phyloP scores from a whole-genome alignment of 345 rosid genomes.

The Cardamine chenopodiifolia region DNA sequence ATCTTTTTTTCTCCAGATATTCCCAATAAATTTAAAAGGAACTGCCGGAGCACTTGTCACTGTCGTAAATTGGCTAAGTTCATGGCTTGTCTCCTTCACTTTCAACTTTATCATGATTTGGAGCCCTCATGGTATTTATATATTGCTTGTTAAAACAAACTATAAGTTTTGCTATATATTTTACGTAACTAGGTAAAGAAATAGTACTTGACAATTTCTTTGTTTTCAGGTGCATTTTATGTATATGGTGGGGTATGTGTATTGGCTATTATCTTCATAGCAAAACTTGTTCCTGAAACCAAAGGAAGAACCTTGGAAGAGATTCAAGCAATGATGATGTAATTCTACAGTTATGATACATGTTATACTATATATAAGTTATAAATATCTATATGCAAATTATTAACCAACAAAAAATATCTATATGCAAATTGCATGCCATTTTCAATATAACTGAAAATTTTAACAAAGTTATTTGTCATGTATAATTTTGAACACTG shows the following conservation, averaged over 20 bases:
- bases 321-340: conserved; percentile 46
- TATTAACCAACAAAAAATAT: too few species aligned
- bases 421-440: neutral
- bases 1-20: conserved; percentile 36
- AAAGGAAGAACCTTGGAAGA: conserved; percentile 58
- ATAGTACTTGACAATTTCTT: neutral
- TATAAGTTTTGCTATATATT: neutral
- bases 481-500: neutral
- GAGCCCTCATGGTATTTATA: conserved; percentile 49
- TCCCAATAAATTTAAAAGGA: conserved; percentile 56
- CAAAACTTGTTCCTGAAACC: conserved; percentile 55
- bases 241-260: conserved; percentile 46
- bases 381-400: neutral
- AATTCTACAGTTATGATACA: neutral
- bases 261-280: conserved; percentile 44
- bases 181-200: neutral
- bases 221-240: conserved; percentile 47
- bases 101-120: conserved; percentile 50
- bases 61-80: conserved; percentile 46
- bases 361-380: neutral
- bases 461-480: neutral
- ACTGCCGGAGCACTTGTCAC: conserved; percentile 53
- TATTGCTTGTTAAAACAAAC: neutral
- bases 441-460: neutral
- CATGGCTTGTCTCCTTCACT: conserved; percentile 50